A percentile compares a stretch with the other conserved stretches of the same genome.
Conservation (phyloP, 2,329 filamentous ascomycete genomes). For the Incumbomyces lentus region DNA sequence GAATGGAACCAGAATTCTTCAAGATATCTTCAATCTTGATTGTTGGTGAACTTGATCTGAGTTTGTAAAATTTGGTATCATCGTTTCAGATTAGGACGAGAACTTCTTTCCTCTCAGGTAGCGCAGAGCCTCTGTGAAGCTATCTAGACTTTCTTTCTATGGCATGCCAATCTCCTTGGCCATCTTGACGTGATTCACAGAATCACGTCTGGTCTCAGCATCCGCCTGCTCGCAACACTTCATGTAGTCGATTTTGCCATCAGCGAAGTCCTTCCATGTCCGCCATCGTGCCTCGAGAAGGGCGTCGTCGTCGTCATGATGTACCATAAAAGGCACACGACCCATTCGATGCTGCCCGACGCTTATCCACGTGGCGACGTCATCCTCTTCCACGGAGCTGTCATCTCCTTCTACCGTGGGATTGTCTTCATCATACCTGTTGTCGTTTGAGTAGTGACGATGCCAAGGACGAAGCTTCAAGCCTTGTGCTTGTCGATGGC, state of each 20-base stretch:
- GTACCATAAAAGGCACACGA: not conserved
- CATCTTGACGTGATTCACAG: not conserved
- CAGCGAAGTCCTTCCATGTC: slow-evolving; percentile 3
- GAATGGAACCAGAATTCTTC: too few relatives aligned
- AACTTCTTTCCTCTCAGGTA: too few relatives aligned
- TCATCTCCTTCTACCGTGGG: not conserved
- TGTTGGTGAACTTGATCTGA: too few relatives aligned
- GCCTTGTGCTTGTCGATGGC: slow-evolving; percentile 9
- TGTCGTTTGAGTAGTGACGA: not conserved
- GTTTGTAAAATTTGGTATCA: too few relatives aligned
- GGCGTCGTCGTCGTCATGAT: not conserved
- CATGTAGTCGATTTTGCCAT: not conserved
- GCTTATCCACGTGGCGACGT: not conserved
- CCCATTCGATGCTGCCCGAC: not conserved
- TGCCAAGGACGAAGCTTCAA: slow-evolving; percentile 5
- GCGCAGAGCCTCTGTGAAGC: not conserved
- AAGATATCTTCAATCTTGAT: too few relatives aligned
- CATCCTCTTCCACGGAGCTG: not conserved
- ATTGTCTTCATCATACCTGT: not conserved
- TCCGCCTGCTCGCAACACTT: slow-evolving; percentile 3
- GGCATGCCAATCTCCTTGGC: not conserved
- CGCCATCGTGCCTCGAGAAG: not conserved
- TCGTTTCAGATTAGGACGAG: too few relatives aligned
- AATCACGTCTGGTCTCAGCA: not conserved
- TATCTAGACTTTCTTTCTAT: not conserved